phyloP scores from a whole-genome alignment of 2,329 filamentous ascomycete species.

The Teratosphaeria viscida region DNA sequence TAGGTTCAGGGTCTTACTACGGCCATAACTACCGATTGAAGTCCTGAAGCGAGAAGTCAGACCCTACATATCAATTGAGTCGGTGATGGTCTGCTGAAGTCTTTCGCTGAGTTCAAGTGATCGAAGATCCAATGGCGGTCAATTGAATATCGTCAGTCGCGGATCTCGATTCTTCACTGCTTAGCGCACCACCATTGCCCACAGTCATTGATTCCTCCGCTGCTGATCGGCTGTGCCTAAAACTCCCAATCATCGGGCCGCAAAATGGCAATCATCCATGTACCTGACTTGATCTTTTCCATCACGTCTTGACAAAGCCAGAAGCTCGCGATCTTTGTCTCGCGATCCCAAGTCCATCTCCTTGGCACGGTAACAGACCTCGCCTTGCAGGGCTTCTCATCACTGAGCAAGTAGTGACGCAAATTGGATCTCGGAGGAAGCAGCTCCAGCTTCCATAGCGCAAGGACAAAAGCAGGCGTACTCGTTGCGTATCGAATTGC shows the following conservation, averaged over 20 bases:
- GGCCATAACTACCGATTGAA: too few species aligned
- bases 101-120: too few species aligned
- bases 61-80: too few species aligned
- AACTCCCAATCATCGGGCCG: neutral
- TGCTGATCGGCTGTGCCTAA: neutral
- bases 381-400: slow-evolving; percentile 2
- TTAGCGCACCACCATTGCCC: neutral
- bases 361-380: neutral
- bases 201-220: neutral
- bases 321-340: slow-evolving; percentile 4
- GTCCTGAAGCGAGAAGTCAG: too few species aligned
- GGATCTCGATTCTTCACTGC: neutral
- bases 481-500: neutral
- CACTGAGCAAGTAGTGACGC: slow-evolving; percentile 4
- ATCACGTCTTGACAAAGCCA: slow-evolving; percentile 8
- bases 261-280: neutral
- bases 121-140: too few species aligned
- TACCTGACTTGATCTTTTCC: neutral
- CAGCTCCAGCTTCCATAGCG: neutral
- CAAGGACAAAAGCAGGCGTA: neutral
- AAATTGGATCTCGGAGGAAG: neutral
- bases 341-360: slow-evolving; percentile 4
- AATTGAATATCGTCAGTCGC: too few species aligned
- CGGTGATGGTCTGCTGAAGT: too few species aligned
- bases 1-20: too few species aligned